These are phyloP conservation scores for Kwoniella shivajii DNA, from an alignment of 1,284 basidiomycete genomes.

Conservation along the genomic window DNA sequence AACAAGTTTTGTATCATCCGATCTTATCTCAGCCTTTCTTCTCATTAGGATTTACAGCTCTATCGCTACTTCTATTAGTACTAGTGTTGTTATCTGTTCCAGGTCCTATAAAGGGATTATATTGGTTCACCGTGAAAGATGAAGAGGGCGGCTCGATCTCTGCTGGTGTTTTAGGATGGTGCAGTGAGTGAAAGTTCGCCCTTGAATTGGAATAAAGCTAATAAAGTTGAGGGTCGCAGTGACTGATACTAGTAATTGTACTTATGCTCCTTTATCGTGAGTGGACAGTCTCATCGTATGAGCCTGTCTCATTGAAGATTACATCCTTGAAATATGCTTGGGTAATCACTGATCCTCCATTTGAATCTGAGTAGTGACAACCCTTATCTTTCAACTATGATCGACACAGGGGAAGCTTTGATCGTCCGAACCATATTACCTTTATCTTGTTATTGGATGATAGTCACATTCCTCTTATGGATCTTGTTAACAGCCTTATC, in stretches of 20 bases:
- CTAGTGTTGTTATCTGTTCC: conserved; percentile 48
- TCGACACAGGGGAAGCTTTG: conserved; percentile 44
- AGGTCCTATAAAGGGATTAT: conserved; percentile 48
- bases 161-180: conserved; percentile 49
- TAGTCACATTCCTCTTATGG: conserved; percentile 44
- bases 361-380: conserved; percentile 31
- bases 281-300: neutral
- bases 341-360: too few species aligned
- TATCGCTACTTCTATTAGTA: conserved; percentile 44
- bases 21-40: conserved; percentile 36
- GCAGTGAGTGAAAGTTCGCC: conserved; percentile 30
- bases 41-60: conserved; percentile 36
- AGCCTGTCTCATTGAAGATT: neutral
- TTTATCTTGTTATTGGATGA: conserved; percentile 50
- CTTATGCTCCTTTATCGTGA: conserved; percentile 48
- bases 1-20: conserved; percentile 13
- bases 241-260: conserved; percentile 45
- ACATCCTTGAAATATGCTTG: neutral
- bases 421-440: conserved; percentile 46
- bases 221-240: conserved; percentile 9
- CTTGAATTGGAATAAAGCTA: neutral
- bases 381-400: conserved; percentile 34
- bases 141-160: conserved; percentile 23
- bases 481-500: conserved; percentile 34
- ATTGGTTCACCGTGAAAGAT: conserved; percentile 45